Base-by-base conservation (phyloP, 1,284 basidiomycete species). In the Tranzscheliella williamsii region DNA sequence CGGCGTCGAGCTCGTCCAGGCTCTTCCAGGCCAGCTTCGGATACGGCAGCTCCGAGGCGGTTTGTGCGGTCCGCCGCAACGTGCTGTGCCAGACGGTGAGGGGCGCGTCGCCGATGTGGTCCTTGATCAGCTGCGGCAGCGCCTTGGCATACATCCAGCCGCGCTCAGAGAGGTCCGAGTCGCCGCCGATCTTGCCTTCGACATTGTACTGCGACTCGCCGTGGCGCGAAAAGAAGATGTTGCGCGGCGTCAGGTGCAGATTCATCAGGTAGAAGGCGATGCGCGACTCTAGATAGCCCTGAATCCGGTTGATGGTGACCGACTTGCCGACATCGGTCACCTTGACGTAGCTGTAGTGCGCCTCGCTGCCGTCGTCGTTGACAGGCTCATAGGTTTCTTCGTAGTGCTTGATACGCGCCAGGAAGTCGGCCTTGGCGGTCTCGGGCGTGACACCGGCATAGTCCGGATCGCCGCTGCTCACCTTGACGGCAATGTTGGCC, bases 231-330 rank as follows among this genome's bases (percentile, higher is more conserved):
- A 99, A 86, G 79, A 93, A 99, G 68, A 99, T 97, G 77, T 88
- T 91, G 54, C 95, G 83, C 12, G 95, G 94, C 72, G 96, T 95
- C 60, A 98, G 81, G 78, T 99, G 95, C 68, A 97, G 79, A 79
- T 98, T 98, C 93, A 96, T 97, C 50, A 98, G 82, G 79, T 95
- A 99, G 80, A 96, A 98, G 4, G 91, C 94, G 64, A 98, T 94
- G 27, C 95, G 87, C 82, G 89, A 91, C 76, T 95, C 91, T 53
- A 98, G 81, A 75, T 98, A 98, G 17, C 93, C 91, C 48, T 79
- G 74, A 34, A 76, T 67, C 15, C 53, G 54, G 24, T 76, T 76
- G 61, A 76, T 64, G 24, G 67, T 67, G 29, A 75, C 73, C 18
- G 44, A 45, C 35, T 70, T 67, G 17, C 75, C 75, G 1, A 75